These are phyloP conservation scores for Pythium sp. DNA, from an alignment of 352 stramenopile species.

Conservation along the genomic window DNA sequence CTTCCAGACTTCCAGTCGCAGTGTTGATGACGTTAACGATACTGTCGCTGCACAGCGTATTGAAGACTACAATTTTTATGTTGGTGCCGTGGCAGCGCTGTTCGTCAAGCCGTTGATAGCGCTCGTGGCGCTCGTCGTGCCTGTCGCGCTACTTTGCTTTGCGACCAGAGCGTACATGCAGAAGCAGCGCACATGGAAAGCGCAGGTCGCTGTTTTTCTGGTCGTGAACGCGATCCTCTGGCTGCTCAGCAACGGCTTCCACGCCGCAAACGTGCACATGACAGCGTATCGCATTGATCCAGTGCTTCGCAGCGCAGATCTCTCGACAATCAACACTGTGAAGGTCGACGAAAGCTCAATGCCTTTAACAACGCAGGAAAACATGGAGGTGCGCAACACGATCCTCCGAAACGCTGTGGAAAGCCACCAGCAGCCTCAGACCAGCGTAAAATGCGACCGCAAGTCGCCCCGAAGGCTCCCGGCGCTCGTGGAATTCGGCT, in stretches of 20 bases:
- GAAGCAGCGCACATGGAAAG: conserved; percentile 22
- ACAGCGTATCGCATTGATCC: conserved; percentile 20
- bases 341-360: background rate
- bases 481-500: conserved; percentile 47
- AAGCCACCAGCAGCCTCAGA: conserved; percentile 17
- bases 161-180: conserved; percentile 49
- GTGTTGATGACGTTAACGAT: background rate
- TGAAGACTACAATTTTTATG: conserved; percentile 39
- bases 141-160: conserved; percentile 55
- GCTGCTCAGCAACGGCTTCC: conserved; percentile 66
- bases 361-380: conserved; percentile 3
- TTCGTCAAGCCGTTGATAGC: conserved; percentile 44
- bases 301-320: conserved; percentile 30
- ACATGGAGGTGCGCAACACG: conserved; percentile 23
- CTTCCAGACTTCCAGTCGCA: conserved; percentile 14
- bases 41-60: background rate
- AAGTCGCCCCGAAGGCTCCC: conserved; percentile 44
- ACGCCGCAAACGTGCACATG: conserved; percentile 49
- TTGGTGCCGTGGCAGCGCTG: conserved; percentile 32
- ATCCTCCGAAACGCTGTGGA: conserved; percentile 37
- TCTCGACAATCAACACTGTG: conserved; percentile 9
- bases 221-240: conserved; percentile 45
- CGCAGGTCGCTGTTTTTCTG: conserved; percentile 25
- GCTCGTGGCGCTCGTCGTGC: conserved; percentile 45
- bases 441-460: conserved; percentile 8